Conservation (phyloP, 768 basidiomycete species). For the Chlorophyllum brunneum region DNA sequence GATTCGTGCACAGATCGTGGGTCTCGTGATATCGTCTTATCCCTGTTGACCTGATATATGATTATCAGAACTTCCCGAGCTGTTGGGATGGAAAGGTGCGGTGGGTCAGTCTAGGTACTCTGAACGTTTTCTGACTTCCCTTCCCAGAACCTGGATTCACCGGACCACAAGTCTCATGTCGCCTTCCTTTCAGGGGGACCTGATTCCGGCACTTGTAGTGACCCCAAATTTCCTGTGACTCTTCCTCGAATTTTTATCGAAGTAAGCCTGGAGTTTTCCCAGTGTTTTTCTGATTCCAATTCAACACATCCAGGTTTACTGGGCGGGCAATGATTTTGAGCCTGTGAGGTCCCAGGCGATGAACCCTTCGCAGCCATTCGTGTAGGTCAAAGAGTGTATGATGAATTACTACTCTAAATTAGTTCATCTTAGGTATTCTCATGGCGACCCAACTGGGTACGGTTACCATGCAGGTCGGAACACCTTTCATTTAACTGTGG, state of each 20-base stretch:
- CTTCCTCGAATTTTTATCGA: conserved; percentile 50
- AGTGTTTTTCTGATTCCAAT: background rate
- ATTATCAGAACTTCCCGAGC: conserved; percentile 46
- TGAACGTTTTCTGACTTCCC: background rate
- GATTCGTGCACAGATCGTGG: conserved; percentile 46
- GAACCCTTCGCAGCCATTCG: conserved; percentile 48
- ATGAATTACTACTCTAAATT: background rate
- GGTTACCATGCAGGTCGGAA: conserved; percentile 53
- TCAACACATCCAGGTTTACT: conserved; percentile 38
- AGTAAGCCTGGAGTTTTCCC: conserved; percentile 24
- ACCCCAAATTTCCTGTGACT: conserved; percentile 41
- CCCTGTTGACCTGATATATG: background rate
- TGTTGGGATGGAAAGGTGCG: conserved; percentile 54
- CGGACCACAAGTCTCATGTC: conserved; percentile 51
- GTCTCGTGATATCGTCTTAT: conserved; percentile 15
- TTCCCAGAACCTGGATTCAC: conserved; percentile 40
- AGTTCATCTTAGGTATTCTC: conserved; percentile 30
- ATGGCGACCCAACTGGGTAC: conserved; percentile 62
- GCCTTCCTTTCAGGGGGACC: conserved; percentile 43
- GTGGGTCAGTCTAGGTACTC: background rate
- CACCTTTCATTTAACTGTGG: background rate
- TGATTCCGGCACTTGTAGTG: conserved; percentile 44
- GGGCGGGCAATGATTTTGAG: conserved; percentile 34
- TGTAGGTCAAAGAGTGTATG: conserved; percentile 35
- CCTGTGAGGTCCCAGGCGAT: conserved; percentile 34